A percentile compares a stretch with the other conserved stretches of the same genome.
Evolutionary conservation across 1,284 basidiomycete genomes (phyloP).

Genomic region (Gymnopus androsaceus): DNA sequence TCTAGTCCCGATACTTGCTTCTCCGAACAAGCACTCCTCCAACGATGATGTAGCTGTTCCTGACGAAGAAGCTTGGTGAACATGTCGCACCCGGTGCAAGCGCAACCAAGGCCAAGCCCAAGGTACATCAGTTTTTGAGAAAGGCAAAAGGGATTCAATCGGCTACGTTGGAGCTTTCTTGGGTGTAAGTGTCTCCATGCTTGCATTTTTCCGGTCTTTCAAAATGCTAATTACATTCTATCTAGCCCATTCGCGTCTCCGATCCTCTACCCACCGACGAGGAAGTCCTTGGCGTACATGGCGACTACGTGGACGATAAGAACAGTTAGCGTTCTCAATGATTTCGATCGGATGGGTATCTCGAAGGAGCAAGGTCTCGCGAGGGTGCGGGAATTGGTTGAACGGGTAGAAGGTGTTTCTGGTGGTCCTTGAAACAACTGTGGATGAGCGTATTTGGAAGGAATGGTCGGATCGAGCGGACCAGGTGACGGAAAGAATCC

Average conservation of each 20-base stretch:
- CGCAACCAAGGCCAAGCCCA: not conserved
- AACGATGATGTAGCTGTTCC: slow-evolving; percentile 36
- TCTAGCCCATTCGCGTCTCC: slow-evolving; percentile 44
- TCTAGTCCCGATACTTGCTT: slow-evolving; percentile 12
- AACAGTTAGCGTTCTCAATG: not conserved
- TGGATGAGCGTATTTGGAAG: slow-evolving; percentile 5
- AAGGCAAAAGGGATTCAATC: slow-evolving; percentile 61
- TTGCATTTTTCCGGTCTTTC: slow-evolving; percentile 16
- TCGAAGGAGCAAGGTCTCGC: slow-evolving; percentile 14
- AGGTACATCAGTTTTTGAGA: slow-evolving; percentile 39
- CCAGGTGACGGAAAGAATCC: not conserved
- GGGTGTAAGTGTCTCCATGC: slow-evolving; percentile 51
- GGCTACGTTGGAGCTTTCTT: slow-evolving; percentile 63
- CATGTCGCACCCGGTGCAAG: not conserved
- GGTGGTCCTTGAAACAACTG: not conserved
- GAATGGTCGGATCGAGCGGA: not conserved
- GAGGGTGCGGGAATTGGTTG: slow-evolving; percentile 26
- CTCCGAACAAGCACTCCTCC: slow-evolving; percentile 25
- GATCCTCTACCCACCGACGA: slow-evolving; percentile 24
- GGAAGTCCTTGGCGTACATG: slow-evolving; percentile 26
- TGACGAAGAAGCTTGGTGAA: slow-evolving; percentile 21
- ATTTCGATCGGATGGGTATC: slow-evolving; percentile 8
- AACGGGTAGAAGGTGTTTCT: not conserved
- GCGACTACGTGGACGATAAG: slow-evolving; percentile 30
- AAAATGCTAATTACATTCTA: not conserved